Conservation (phyloP, 1,139 yeast genomes). For the Candida freyschussii region DNA sequence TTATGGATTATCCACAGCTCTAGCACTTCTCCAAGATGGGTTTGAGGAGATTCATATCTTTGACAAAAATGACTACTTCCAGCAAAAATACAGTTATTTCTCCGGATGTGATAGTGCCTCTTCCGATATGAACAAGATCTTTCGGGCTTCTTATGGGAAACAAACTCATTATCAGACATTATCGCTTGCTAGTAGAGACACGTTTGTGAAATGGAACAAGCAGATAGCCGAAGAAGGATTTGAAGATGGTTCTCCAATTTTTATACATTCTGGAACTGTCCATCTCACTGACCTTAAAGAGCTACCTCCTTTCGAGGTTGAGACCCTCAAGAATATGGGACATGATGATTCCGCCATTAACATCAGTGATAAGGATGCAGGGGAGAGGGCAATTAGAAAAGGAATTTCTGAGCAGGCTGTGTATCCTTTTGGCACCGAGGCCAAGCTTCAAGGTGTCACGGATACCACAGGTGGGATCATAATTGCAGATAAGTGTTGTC, state of each 20-base stretch:
- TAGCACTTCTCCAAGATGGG: conserved; percentile 30
- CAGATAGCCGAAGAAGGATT: conserved; percentile 9
- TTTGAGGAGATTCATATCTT: conserved; percentile 29
- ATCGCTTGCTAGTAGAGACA: conserved; percentile 21
- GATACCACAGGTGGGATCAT: conserved; percentile 36
- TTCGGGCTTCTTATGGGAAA: conserved; percentile 26
- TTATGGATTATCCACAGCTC: conserved; percentile 44
- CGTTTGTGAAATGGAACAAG: conserved; percentile 11
- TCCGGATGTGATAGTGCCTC: conserved; percentile 29
- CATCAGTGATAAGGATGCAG: conserved; percentile 27
- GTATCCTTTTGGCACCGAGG: conserved; percentile 27
- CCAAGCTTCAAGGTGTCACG: conserved; percentile 24
- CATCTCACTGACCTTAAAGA: conserved; percentile 24
- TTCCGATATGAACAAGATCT: conserved; percentile 28
- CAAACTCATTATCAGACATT: conserved; percentile 24
- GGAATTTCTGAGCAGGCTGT: conserved; percentile 24
- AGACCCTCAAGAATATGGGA: conserved; percentile 17
- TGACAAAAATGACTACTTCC: conserved; percentile 32
- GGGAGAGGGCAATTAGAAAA: conserved; percentile 27
- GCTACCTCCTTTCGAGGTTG: conserved; percentile 22
- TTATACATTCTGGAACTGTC: conserved; percentile 25
- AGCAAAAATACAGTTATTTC: conserved; percentile 26
- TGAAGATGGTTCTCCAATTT: conserved; percentile 24
- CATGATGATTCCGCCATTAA: conserved; percentile 28
- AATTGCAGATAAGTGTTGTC: conserved; percentile 34